Conservation (phyloP, 805 yeast genomes). For the Torulaspora delbrueckii region DNA sequence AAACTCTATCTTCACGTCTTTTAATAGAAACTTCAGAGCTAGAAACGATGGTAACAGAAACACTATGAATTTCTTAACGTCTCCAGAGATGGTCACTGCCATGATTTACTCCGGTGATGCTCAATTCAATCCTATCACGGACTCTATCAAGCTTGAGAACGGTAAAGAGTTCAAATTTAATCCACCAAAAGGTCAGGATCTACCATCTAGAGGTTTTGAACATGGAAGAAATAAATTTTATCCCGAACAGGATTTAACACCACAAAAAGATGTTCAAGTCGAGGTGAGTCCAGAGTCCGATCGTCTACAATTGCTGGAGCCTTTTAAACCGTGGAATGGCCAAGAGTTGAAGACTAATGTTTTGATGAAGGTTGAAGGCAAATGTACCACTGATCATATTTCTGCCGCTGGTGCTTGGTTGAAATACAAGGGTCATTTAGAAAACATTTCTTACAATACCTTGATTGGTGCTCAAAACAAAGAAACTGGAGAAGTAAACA, state of each 20-base stretch:
- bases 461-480: constrained; percentile 94
- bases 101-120: constrained; percentile 93
- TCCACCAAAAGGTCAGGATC: constrained; percentile 79
- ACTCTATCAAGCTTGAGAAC: constrained; percentile 62
- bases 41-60: constrained; percentile 98
- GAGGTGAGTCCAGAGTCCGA: constrained; percentile 84
- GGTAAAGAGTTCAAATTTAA: constrained; percentile 74
- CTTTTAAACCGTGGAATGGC: constrained; percentile 83
- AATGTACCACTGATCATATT: constrained; percentile 97
- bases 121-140: constrained; percentile 86
- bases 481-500: constrained; percentile 94
- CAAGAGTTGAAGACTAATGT: constrained; percentile 73
- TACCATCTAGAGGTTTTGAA: constrained; percentile 74
- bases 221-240: constrained; percentile 70
- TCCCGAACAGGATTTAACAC: constrained; percentile 65
- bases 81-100: constrained; percentile 97
- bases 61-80: constrained; percentile 96
- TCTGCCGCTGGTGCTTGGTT: constrained; percentile 99
- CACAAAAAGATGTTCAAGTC: constrained; percentile 54
- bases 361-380: constrained; percentile 88
- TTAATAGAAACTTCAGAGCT: constrained; percentile 95
- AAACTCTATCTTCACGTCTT: constrained; percentile 92
- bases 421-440: constrained; percentile 96
- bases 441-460: constrained; percentile 91
- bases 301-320: constrained; percentile 85